A percentile compares a stretch with the other conserved stretches of the same genome.
Conservation (phyloP, 1,284 basidiomycete species). For the Apiotrichum porosum region DNA sequence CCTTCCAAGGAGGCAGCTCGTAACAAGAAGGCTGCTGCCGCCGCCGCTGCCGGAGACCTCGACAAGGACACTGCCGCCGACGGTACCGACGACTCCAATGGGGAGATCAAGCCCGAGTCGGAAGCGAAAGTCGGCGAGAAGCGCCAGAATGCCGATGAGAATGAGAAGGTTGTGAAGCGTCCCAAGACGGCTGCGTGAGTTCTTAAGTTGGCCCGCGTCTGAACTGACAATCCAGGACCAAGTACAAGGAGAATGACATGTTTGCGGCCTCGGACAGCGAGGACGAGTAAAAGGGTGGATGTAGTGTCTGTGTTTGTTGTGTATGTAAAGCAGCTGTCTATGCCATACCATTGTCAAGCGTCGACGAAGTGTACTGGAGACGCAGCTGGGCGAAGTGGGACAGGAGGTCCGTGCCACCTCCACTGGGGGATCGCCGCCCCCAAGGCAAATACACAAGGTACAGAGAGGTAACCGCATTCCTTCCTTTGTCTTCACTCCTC, state of each 20-base stretch:
- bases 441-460: too few relatives aligned
- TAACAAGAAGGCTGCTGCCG: neutral
- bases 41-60: neutral
- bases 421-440: too few relatives aligned
- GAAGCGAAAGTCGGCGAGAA: neutral
- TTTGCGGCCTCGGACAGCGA: conserved; percentile 21
- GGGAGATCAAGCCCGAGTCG: neutral
- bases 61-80: neutral
- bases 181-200: conserved; percentile 20
- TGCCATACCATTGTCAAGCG: too few relatives aligned
- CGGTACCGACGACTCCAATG: neutral
- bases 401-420: too few relatives aligned
- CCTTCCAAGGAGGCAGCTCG: conserved; percentile 3
- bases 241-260: conserved; percentile 26
- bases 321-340: too few relatives aligned
- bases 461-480: too few relatives aligned
- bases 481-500: too few relatives aligned
- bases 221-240: conserved; percentile 9
- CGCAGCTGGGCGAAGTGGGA: too few relatives aligned
- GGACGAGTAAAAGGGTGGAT: neutral
- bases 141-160: neutral
- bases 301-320: too few relatives aligned
- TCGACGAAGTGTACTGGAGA: too few relatives aligned
- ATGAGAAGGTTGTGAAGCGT: conserved; percentile 6
- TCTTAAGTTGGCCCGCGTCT: accelerated